A percentile compares a stretch with the other conserved stretches of the same genome.
phyloP scores from a whole-genome alignment of 805 yeast genomes.

The Candida maris region DNA sequence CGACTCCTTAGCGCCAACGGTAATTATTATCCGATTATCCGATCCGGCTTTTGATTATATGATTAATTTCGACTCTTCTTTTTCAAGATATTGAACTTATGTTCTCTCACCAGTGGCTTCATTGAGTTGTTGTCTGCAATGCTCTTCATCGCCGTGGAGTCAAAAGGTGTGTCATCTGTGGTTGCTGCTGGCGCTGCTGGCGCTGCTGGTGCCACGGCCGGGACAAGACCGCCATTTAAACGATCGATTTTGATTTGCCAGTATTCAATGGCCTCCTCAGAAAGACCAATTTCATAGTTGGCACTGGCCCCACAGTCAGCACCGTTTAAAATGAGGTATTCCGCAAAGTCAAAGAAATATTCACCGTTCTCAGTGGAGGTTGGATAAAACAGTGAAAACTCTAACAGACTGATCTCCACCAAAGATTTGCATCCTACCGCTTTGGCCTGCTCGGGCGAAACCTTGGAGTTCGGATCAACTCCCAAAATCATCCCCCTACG shows the following conservation, averaged over 20 bases:
- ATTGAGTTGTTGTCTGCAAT: neutral
- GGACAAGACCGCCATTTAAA: conserved; percentile 17
- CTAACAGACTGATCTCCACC: conserved; percentile 34
- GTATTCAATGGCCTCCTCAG: conserved; percentile 46
- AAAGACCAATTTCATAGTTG: conserved; percentile 34
- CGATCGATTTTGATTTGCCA: conserved; percentile 47
- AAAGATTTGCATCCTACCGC: conserved; percentile 3
- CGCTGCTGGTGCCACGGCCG: neutral
- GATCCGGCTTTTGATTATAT: too few relatives aligned
- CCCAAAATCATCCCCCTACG: conserved; percentile 43
- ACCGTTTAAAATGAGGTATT: conserved; percentile 56
- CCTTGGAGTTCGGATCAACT: conserved; percentile 42
- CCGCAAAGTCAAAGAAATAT: conserved; percentile 44
- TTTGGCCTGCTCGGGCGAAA: conserved; percentile 24
- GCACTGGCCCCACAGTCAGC: conserved; percentile 40
- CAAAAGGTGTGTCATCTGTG: too few relatives aligned
- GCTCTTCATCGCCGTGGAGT: neutral
- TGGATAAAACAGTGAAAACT: conserved; percentile 49
- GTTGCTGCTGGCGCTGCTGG: too few relatives aligned
- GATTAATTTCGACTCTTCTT: conserved; percentile 17
- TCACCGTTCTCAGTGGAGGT: conserved; percentile 10
- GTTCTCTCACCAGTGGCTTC: conserved; percentile 8
- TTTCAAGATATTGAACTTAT: conserved; percentile 25
- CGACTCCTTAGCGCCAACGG: too few relatives aligned
- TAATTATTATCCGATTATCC: too few relatives aligned